Conservation (phyloP, 2,329 filamentous ascomycete genomes). For the Sclerotiophoma versabilis region DNA sequence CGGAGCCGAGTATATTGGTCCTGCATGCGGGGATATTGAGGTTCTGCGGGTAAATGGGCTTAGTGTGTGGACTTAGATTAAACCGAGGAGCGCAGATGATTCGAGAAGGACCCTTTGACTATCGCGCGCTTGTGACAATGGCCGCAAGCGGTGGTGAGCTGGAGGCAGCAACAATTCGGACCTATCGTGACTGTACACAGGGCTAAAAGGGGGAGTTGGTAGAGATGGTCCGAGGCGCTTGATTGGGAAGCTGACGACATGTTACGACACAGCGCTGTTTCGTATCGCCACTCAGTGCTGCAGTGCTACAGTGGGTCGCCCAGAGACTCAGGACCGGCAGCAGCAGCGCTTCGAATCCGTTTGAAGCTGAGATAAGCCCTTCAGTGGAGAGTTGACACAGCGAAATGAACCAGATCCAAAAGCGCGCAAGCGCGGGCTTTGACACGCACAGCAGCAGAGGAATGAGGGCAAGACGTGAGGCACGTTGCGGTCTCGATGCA, state of each 20-base stretch:
- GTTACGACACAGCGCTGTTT: slow-evolving; percentile 42
- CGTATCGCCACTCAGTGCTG: slow-evolving; percentile 37
- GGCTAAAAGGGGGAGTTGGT: slow-evolving; percentile 23
- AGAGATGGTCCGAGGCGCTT: slow-evolving; percentile 22
- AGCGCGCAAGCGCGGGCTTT: slow-evolving; percentile 10
- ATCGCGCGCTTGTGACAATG: slow-evolving; percentile 11
- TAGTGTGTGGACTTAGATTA: slow-evolving; percentile 42
- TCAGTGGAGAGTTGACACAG: background rate
- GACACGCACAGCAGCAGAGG: slow-evolving; percentile 13
- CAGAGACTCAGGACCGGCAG: slow-evolving; percentile 20
- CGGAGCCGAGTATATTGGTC: slow-evolving; percentile 42
- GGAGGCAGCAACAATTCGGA: slow-evolving; percentile 31
- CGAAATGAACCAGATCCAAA: slow-evolving; percentile 10
- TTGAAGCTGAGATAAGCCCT: slow-evolving; percentile 18
- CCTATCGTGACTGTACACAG: slow-evolving; percentile 24
- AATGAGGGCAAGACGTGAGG: slow-evolving; percentile 20
- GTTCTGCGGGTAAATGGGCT: slow-evolving; percentile 24
- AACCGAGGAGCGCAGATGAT: slow-evolving; percentile 43
- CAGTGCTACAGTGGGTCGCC: slow-evolving; percentile 35
- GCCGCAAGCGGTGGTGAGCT: slow-evolving; percentile 17
- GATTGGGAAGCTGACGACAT: slow-evolving; percentile 36
- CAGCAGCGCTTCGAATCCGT: slow-evolving; percentile 15
- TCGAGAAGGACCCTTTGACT: slow-evolving; percentile 31
- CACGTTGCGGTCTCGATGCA: slow-evolving; percentile 21
- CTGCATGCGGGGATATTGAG: slow-evolving; percentile 41